Evolutionary conservation across 176 grass and related monocot genomes (phyloP), one percentile per base, ranked within the genome.

Genomic region (Cenchrus purpureus): DNA sequence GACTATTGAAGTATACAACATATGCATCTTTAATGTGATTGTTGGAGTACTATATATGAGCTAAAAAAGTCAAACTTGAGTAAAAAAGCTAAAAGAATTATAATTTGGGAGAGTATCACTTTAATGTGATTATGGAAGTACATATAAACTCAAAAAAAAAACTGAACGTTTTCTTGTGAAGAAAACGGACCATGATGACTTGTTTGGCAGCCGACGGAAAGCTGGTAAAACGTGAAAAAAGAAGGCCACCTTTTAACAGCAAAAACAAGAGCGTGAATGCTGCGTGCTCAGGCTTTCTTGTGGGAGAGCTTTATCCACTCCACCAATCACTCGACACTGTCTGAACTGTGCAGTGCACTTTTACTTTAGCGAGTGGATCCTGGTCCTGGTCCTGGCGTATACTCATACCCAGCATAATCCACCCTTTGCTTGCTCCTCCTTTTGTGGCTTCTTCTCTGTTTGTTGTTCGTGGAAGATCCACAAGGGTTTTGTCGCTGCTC

Each of bases 251-350:
- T 76, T 76, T 76, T 54, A 75, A 75, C 51, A 12, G 29, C 25
- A 37, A 75, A 75, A 7, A 40, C 16, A 57, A 9, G 14, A 28
- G 28, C 29, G 71, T 32, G 7, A 32, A 74, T 74, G 51, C 50
- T 32, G 31, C 31, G 31, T 45, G 50, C 65, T 70, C 71, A 53
- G 71, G 25, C 68, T 71, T 82, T 69, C 13, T 71, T 32, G 20
- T 29, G 25, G 66, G 54, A 12, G 53, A 45, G 52, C 80, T 71
- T 71, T 72, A 82, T 82, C 80, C 68, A 14, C 80, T 62, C 80
- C 80, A 34, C 42, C 80, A 73, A 82, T 71, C 66, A 82, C 79
- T 82, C 50, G 7, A 40, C 8, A 25, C 7, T 82, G 80, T 73
- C 68, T 62, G 55, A 82, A 71, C 25, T 25, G 80, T 57, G 53